phyloP scores from a whole-genome alignment of 331 rosid genomes.

The Phaseolus coccineus region DNA sequence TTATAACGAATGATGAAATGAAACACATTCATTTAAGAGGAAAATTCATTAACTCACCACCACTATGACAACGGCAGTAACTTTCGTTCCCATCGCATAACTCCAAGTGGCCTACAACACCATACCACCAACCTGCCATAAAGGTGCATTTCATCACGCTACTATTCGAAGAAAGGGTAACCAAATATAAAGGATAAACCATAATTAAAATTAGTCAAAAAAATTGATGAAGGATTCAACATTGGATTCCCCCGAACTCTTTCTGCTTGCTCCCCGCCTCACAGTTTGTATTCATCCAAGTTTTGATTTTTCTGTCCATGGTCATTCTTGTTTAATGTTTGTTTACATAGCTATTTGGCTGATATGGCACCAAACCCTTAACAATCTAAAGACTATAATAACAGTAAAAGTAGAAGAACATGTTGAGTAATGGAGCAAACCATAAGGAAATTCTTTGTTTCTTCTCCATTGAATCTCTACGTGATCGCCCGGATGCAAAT shows the following conservation, averaged over 20 bases:
- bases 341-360: background rate
- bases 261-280: constrained; percentile 21
- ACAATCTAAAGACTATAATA: constrained; percentile 3
- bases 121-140: constrained; percentile 94
- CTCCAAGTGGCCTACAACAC: constrained; percentile 81
- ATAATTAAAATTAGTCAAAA: constrained; percentile 32
- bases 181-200: constrained; percentile 41
- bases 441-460: constrained; percentile 95
- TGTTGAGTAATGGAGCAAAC: constrained; percentile 58
- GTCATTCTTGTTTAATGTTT: background rate
- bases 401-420: constrained; percentile 26
- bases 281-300: constrained; percentile 12
- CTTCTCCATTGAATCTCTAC: constrained; percentile 97
- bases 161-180: constrained; percentile 25
- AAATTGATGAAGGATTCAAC: constrained; percentile 12
- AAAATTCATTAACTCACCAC: constrained; percentile 63
- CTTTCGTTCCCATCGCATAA: constrained; percentile 68
- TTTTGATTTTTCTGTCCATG: background rate
- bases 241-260: constrained; percentile 18
- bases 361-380: background rate
- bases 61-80: constrained; percentile 66
- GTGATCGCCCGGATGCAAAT: constrained; percentile 80
- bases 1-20: constrained; percentile 29
- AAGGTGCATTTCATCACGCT: constrained; percentile 39
- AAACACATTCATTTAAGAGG: constrained; percentile 32